These are phyloP conservation scores for Fusarium sp. DNA, from an alignment of 2,329 filamentous ascomycete genomes.

Conservation along the genomic window DNA sequence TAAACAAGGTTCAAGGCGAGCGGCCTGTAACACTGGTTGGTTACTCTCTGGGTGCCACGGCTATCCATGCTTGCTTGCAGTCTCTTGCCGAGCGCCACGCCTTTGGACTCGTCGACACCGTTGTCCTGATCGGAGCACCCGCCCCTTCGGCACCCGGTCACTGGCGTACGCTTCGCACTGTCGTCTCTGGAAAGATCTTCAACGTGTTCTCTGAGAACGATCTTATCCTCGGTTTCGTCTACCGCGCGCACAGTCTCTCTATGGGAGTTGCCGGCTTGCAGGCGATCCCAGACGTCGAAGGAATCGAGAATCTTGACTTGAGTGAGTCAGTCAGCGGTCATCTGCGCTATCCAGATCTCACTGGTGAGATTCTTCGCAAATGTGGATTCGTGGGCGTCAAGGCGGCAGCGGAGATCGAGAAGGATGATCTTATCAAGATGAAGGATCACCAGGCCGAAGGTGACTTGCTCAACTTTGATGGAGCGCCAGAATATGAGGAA, in stretches of 20 bases:
- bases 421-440: slow-evolving; percentile 63
- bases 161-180: slow-evolving; percentile 82
- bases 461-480: slow-evolving; percentile 49
- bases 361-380: slow-evolving; percentile 63
- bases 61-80: slow-evolving; percentile 86
- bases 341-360: slow-evolving; percentile 63
- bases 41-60: slow-evolving; percentile 83
- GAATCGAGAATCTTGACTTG: slow-evolving; percentile 70
- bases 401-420: slow-evolving; percentile 61
- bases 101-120: slow-evolving; percentile 87
- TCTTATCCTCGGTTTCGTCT: slow-evolving; percentile 87
- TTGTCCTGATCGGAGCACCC: slow-evolving; percentile 85
- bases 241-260: slow-evolving; percentile 85
- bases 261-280: slow-evolving; percentile 88
- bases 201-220: slow-evolving; percentile 93
- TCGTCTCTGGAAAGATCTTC: slow-evolving; percentile 84
- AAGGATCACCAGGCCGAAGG: slow-evolving; percentile 53
- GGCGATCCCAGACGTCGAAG: slow-evolving; percentile 73
- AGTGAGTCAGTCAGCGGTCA: slow-evolving; percentile 67
- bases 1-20: slow-evolving; percentile 85
- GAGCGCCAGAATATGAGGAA: slow-evolving; percentile 14
- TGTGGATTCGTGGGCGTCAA: slow-evolving; percentile 64
- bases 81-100: slow-evolving; percentile 81
- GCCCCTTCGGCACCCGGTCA: slow-evolving; percentile 77
- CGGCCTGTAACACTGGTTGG: slow-evolving; percentile 84